Conservation (phyloP, 495 filamentous ascomycete genomes). For the Trichoderma erinaceum region DNA sequence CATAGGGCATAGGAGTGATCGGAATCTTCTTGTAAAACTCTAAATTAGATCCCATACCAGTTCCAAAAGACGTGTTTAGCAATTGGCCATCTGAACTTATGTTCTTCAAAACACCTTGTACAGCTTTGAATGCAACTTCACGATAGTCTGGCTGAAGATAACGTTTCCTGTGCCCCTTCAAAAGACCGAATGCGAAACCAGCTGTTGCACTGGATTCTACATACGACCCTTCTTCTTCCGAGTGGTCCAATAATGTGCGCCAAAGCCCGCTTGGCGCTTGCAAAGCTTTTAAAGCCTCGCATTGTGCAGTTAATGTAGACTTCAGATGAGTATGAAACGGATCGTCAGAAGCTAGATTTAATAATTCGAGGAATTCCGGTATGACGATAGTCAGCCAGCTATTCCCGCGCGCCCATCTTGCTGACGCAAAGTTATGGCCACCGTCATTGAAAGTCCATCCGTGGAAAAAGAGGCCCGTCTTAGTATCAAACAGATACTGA, state of each 20-base stretch:
- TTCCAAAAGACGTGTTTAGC: slow-evolving; percentile 65
- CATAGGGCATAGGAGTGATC: slow-evolving; percentile 69
- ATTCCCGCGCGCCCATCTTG: slow-evolving; percentile 60
- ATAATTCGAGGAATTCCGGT: slow-evolving; percentile 63
- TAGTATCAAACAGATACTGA: slow-evolving; percentile 63
- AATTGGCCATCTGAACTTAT: slow-evolving; percentile 58
- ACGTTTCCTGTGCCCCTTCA: slow-evolving; percentile 61
- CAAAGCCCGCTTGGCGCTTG: slow-evolving; percentile 56
- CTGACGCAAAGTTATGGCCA: slow-evolving; percentile 65
- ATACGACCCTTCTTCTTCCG: slow-evolving; percentile 54
- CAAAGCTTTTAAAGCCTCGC: slow-evolving; percentile 47
- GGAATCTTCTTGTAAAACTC: slow-evolving; percentile 66
- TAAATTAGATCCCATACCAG: slow-evolving; percentile 59
- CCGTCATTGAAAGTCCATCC: slow-evolving; percentile 65
- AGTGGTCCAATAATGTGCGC: slow-evolving; percentile 60
- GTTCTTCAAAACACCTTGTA: slow-evolving; percentile 53
- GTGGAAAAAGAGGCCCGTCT: slow-evolving; percentile 64
- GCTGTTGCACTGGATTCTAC: slow-evolving; percentile 66
- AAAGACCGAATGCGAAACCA: slow-evolving; percentile 67
- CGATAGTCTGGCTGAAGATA: slow-evolving; percentile 51
- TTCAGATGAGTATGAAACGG: slow-evolving; percentile 55
- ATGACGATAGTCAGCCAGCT: slow-evolving; percentile 69
- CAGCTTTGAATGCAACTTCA: slow-evolving; percentile 49
- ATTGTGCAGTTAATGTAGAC: slow-evolving; percentile 57
- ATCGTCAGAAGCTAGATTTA: slow-evolving; percentile 50